Percentiles rank a stretch among this genome's conserved stretches.
Conservation (phyloP, 176 grass and related monocot species). For the Triticum dicoccoides region DNA sequence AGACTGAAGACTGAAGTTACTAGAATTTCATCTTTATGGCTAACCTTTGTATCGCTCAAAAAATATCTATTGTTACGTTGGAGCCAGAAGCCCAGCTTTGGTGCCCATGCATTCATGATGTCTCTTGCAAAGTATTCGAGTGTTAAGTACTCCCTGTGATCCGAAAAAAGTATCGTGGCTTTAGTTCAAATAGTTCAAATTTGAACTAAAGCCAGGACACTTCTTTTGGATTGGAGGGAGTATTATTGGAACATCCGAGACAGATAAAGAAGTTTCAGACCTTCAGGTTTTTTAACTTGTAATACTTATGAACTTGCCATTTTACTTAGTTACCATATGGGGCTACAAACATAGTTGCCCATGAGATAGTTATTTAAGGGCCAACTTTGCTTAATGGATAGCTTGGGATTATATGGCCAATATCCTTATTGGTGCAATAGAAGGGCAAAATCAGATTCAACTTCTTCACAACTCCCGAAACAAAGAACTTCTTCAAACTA, state of each 20-base stretch:
- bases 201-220: no score
- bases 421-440: neutral
- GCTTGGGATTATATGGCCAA: neutral
- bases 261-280: neutral
- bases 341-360: neutral
- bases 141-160: neutral
- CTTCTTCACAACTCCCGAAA: neutral
- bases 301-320: neutral
- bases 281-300: neutral
- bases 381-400: neutral
- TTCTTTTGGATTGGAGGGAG: no score
- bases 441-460: neutral
- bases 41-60: neutral
- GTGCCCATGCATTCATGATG: neutral
- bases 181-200: no score
- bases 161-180: no score
- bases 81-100: neutral
- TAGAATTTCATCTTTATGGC: neutral
- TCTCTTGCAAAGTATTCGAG: conserved; percentile 2
- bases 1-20: neutral
- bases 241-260: neutral
- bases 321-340: neutral
- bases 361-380: neutral
- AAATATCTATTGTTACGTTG: neutral
- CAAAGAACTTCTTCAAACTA: neutral